Evolutionary conservation across 2,329 filamentous ascomycete species (phyloP), one percentile per base, ranked within the genome.

Genomic region (Botrytis fragariae): DNA sequence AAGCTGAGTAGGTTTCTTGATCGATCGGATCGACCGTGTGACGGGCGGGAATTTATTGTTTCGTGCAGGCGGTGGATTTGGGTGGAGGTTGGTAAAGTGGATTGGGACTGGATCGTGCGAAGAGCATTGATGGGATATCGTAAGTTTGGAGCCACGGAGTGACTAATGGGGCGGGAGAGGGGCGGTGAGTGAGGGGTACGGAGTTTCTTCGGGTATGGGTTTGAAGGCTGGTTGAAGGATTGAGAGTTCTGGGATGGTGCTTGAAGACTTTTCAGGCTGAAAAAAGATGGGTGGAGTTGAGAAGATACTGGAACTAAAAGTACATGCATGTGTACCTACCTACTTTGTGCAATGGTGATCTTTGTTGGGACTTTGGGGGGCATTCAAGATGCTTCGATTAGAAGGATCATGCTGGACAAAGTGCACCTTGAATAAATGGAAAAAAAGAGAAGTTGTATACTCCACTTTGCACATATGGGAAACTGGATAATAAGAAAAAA

Each of bases 1-100:
- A 39, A 64, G n/a, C 39, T 22, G 61, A 64, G 61, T 12, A 45
- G 22, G 14, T 29, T 51, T 29, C 65, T 67, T 68, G 45, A 68
- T 68, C 35, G 45, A 68, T 68, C 65, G 65, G 65, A 68, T 68
- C 65, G 48, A 54, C 48, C n/a, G 16, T 68, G 25, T 54, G 35
- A 68, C 10, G 48, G 48, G 48, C 35, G 65, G 65, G n/a, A 57
- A 57, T 42, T 57, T 42, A 57, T 32, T 69, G 48, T 69, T 57
- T 69, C 48, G 37, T 69, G 35, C 48, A 69, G 65, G 37, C 35
- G 48, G 65, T 42, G 35, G 65, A 32, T 9, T 22, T 57, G 37
- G 18, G n/a, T 57, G 35, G 48, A 69, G 35, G 37, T 29, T 12
- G 54, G 39, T 69, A 44, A 42, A 57, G 37, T 57, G 48, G 63